Evolutionary conservation across 495 filamentous ascomycete genomes (phyloP), one percentile per base, ranked within the genome.

Genomic region (Coniosporium apollinis): DNA sequence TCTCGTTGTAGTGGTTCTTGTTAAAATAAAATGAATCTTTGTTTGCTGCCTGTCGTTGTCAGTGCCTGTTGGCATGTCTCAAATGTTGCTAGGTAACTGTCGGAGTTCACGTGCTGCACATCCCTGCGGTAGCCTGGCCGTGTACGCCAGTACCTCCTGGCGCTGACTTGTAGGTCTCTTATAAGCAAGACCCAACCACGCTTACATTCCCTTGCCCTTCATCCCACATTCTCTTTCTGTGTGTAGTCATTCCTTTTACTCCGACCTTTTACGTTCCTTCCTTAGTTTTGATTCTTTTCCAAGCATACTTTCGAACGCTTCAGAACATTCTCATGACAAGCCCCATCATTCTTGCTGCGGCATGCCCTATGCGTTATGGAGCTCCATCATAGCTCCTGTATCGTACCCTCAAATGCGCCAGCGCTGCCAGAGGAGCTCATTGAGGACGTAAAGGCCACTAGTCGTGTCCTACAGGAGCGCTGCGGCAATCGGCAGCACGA

Each of bases 161-260:
- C n/a, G n/a, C n/a, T n/a, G n/a, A n/a, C n/a, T n/a, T n/a, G n/a
- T n/a, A n/a, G n/a, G n/a, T n/a, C n/a, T n/a, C n/a, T n/a, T 49
- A 52, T 52, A 52, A 42, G 44, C 42, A 44, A 37, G 21, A 35
- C 22, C 26, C 41, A 41, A 32, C 11, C 19, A 55, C 46, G 54
- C 52, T 46, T 54, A 53, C 65, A 66, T 66, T 64, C 64, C 64
- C 60, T 62, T 49, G 56, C 59, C 48, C 47, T 58, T 60, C 60
- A 62, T 65, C 54, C 51, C 57, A 65, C 69, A 71, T 70, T 71
- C 66, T 66, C 64, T 69, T 64, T 58, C 53, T 41, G 57, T 26
- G 7, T 32, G 18, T 31, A 66, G 61, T 61, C 66, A 67, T 68
- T 70, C 68, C 57, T 64, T 66, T 56, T 44, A 59, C 54, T 57